Base-by-base conservation (phyloP, 164 flowering plant species). In the Kingdonia uniflora region DNA sequence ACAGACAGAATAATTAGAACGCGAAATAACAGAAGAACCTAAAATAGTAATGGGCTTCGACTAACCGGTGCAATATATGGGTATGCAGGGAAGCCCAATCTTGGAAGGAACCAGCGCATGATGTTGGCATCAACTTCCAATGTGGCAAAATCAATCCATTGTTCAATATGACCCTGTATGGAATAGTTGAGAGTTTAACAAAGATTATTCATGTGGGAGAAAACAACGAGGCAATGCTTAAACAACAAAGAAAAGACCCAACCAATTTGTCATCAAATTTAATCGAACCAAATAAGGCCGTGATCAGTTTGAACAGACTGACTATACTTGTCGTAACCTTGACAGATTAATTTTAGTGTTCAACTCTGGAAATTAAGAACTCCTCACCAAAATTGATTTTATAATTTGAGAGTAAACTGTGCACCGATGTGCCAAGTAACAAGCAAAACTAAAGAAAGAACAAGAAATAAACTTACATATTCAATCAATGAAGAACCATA, bases 111-210 rank as follows among this genome's bases (percentile, higher is more conserved):
- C 95, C 91, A 86, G 0, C 48, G 56, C 1, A 13, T 2, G 4
- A 80, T 57, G 51, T 73, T 59, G 5, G 77, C 54, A 71, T 84
- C 88, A 66, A 90, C 60, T 65, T 90, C 95, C 62, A 73, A 16
- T 0, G 90, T 55, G 5, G 91, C 55, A 72, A 90, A 90, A 62
- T 90, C 97, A 66, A 80, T 82, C 94, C 95, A 87, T 37, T 90
- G 91, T 66, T 86, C 95, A 52, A 84, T 57, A 11, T 20, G 84
- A 38, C 53, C 91, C 97, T 86, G 69, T 2, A 19, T 46, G 46
- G 14, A 42, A 15, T 2, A 40, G 50, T 11, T 19, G 10, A 25
- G 20, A n/a, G 2, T 16, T 17, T 2, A 51, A 16, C 11, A 19
- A n/a, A n/a, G n/a, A n/a, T n/a, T n/a, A n/a, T n/a, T n/a, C 25